Conservation (phyloP, 1,284 basidiomycete genomes). For the Albatrellus sp. region DNA sequence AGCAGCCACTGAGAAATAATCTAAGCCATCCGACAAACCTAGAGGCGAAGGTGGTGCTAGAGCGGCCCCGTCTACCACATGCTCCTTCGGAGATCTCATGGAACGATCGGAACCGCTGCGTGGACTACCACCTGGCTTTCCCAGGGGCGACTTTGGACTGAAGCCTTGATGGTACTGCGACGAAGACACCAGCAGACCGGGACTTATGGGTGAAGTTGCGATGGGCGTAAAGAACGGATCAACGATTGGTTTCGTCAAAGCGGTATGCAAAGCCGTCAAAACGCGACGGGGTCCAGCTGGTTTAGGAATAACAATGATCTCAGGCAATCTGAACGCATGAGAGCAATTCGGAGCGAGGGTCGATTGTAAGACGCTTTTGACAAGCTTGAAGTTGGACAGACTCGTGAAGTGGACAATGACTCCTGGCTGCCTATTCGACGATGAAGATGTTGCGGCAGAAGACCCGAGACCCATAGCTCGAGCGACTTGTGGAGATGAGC, state of each 20-base stretch:
- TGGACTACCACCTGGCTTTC: conserved; percentile 30
- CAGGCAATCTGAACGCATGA: conserved; percentile 37
- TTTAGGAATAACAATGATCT: conserved; percentile 91
- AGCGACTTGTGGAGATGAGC: conserved; percentile 66
- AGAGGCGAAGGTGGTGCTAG: conserved; percentile 59
- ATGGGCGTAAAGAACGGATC: conserved; percentile 88
- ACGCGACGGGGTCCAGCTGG: conserved; percentile 88
- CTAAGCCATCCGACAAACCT: conserved; percentile 64
- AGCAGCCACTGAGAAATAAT: conserved; percentile 79
- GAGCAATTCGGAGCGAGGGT: conserved; percentile 37
- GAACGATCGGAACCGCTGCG: conserved; percentile 51
- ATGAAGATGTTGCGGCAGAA: conserved; percentile 11
- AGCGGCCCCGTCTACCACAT: conserved; percentile 22
- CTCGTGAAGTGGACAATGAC: conserved; percentile 87
- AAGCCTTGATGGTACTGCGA: conserved; percentile 29
- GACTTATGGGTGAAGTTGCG: conserved; percentile 79
- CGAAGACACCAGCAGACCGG: conserved; percentile 30
- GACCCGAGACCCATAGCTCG: conserved; percentile 31
- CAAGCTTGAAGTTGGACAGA: conserved; percentile 75
- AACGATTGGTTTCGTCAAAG: conserved; percentile 70
- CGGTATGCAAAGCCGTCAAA: conserved; percentile 81
- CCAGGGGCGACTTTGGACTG: conserved; percentile 28
- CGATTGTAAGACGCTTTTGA: conserved; percentile 76
- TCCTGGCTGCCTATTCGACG: conserved; percentile 18
- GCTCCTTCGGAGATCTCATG: conserved; percentile 38